Conservation (phyloP, 768 basidiomycete genomes). For the Psilocybe cubensis region DNA sequence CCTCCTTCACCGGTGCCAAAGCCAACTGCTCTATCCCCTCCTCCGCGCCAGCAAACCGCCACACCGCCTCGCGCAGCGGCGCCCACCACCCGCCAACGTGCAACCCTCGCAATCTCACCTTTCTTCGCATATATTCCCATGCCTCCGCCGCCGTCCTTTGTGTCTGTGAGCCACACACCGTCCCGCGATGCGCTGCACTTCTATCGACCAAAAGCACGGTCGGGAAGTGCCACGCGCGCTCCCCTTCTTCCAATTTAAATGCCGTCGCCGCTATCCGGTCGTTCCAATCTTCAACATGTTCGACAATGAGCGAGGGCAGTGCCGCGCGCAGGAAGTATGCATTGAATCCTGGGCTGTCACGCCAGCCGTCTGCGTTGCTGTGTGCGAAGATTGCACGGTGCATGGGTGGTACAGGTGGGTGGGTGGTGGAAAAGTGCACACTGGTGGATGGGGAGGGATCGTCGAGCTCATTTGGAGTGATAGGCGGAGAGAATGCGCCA, state of each 20-base stretch:
- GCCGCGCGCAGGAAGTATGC: constrained; percentile 74
- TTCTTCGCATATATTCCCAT: constrained; percentile 50
- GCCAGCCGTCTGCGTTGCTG: constrained; percentile 61
- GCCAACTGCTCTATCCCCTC: constrained; percentile 15
- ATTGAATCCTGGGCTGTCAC: constrained; percentile 81
- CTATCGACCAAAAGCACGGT: constrained; percentile 72
- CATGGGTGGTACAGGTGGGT: constrained; percentile 52
- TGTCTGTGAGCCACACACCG: constrained; percentile 61
- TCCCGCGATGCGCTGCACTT: constrained; percentile 74
- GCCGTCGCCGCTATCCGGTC: constrained; percentile 52
- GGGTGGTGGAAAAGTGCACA: constrained; percentile 18
- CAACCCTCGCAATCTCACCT: constrained; percentile 37
- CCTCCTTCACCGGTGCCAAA: background rate
- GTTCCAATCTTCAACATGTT: constrained; percentile 70
- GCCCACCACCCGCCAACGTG: constrained; percentile 77
- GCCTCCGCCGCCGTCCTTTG: constrained; percentile 79
- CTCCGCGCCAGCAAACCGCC: constrained; percentile 62
- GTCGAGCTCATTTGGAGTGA: constrained; percentile 10
- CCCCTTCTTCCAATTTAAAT: constrained; percentile 16
- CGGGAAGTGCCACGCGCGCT: constrained; percentile 73
- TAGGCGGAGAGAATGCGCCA: constrained; percentile 45
- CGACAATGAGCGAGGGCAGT: constrained; percentile 72
- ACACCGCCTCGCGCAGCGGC: constrained; percentile 65
- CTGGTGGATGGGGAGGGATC: constrained; percentile 3
- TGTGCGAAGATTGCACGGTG: constrained; percentile 76